Evolutionary conservation across 768 basidiomycete genomes (phyloP).

Genomic region (Podaxis pistillaris): DNA sequence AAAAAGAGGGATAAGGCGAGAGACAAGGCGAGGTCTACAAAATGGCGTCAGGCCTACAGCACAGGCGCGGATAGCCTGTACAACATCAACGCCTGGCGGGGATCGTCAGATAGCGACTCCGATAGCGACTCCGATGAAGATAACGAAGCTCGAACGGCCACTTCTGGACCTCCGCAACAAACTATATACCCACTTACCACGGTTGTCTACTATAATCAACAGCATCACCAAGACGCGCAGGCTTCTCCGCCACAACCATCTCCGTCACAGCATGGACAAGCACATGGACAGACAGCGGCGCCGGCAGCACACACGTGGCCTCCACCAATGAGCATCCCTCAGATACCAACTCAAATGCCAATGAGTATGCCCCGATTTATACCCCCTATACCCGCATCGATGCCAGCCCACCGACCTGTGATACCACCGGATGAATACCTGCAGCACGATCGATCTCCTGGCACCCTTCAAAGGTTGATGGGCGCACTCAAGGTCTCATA

Average conservation of each 20-base stretch:
- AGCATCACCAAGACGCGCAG: not conserved
- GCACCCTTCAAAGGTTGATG: not conserved
- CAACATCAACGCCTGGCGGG: not conserved
- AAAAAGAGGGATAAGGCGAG: conserved; percentile 9
- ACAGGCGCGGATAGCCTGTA: not conserved
- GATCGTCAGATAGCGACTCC: not conserved
- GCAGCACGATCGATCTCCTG: not conserved
- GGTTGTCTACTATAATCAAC: not conserved
- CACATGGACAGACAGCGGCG: no score
- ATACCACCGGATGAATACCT: conserved; percentile 4
- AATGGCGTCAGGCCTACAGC: not conserved
- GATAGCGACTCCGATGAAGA: not conserved
- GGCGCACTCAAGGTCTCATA: not conserved
- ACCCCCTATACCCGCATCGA: not conserved
- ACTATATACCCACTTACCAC: not conserved
- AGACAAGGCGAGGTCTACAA: conserved; percentile 2
- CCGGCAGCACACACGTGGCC: not conserved
- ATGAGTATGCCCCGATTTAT: not conserved
- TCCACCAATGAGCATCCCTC: not conserved
- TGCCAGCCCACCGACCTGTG: not conserved
- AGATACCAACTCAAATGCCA: not conserved
- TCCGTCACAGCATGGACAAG: not conserved
- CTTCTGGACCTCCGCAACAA: not conserved
- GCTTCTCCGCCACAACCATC: not conserved
- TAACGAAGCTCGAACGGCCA: not conserved